Conservation (phyloP, 768 basidiomycete species). For the Tephrocybe rancida region DNA sequence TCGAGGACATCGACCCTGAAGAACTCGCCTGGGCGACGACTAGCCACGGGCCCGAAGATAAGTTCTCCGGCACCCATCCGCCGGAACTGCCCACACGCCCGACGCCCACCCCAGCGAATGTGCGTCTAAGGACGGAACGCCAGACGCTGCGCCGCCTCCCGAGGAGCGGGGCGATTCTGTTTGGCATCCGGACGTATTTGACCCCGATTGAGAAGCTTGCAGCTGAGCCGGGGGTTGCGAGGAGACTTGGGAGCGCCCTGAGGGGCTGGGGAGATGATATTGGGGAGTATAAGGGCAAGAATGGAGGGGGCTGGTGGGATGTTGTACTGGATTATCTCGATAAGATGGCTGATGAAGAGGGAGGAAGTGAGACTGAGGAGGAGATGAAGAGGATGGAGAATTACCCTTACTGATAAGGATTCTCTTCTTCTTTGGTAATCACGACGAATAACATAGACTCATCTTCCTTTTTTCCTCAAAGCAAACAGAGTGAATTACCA, state of each 20-base stretch:
- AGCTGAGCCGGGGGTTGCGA: conserved; percentile 59
- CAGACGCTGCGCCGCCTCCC: conserved; percentile 70
- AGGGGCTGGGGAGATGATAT: conserved; percentile 70
- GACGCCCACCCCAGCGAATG: conserved; percentile 37
- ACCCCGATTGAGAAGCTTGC: conserved; percentile 53
- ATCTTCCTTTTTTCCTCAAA: no score
- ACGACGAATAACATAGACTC: no score
- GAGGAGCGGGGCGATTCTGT: conserved; percentile 62
- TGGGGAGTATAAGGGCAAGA: conserved; percentile 46
- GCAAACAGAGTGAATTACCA: no score
- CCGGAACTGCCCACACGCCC: conserved; percentile 16
- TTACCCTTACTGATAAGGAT: conserved; percentile 20
- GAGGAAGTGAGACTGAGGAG: conserved; percentile 11
- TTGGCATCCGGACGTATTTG: conserved; percentile 71
- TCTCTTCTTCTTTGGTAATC: background rate
- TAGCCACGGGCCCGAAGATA: conserved; percentile 32
- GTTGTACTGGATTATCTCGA: conserved; percentile 41
- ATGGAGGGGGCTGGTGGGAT: conserved; percentile 31
- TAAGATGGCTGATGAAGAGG: conserved; percentile 22
- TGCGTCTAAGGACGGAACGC: conserved; percentile 64
- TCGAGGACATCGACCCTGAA: conserved; percentile 51
- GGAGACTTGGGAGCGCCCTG: conserved; percentile 63
- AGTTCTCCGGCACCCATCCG: conserved; percentile 18
- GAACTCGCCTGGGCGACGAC: conserved; percentile 61
- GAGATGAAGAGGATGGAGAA: conserved; percentile 18